phyloP scores from a whole-genome alignment of 139 green algal species.

The Picochlorum sp. region DNA sequence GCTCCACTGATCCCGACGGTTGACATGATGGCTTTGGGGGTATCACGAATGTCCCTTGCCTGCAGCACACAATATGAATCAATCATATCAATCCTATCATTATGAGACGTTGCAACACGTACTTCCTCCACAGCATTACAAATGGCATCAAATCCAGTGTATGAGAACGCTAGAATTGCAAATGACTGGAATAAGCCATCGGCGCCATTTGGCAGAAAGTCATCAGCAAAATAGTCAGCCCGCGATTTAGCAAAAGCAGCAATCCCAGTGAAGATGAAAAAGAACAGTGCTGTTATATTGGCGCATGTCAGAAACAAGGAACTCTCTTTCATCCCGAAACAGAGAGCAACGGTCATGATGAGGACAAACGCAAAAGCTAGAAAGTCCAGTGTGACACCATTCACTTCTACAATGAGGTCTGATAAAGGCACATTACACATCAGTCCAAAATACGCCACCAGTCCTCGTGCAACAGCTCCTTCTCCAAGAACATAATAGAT shows the following conservation, averaged over 20 bases:
- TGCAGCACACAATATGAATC: background rate
- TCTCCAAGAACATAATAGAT: slow-evolving; percentile 26
- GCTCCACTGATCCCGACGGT: slow-evolving; percentile 10
- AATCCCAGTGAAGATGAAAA: slow-evolving; percentile 15
- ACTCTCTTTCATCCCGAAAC: slow-evolving; percentile 16
- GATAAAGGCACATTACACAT: background rate
- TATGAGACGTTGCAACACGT: background rate
- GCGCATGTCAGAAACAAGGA: slow-evolving; percentile 10
- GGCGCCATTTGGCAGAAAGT: background rate
- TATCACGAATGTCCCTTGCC: background rate
- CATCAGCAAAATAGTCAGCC: background rate
- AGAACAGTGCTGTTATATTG: slow-evolving; percentile 16
- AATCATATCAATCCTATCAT: background rate
- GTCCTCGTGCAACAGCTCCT: slow-evolving; percentile 19
- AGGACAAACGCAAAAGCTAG: slow-evolving; percentile 17
- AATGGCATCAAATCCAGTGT: slow-evolving; percentile 20
- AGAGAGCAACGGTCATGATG: slow-evolving; percentile 13
- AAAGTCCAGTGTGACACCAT: slow-evolving; percentile 8
- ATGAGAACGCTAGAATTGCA: slow-evolving; percentile 8
- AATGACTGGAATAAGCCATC: slow-evolving; percentile 1
- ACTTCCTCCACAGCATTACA: slow-evolving; percentile 31
- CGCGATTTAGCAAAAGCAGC: slow-evolving; percentile 2
- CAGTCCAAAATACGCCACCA: slow-evolving; percentile 14
- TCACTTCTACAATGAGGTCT: background rate
- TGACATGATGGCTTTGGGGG: slow-evolving; percentile 21